phyloP scores from a whole-genome alignment of 2,329 filamentous ascomycete genomes.

The Xylariaceae sp. region DNA sequence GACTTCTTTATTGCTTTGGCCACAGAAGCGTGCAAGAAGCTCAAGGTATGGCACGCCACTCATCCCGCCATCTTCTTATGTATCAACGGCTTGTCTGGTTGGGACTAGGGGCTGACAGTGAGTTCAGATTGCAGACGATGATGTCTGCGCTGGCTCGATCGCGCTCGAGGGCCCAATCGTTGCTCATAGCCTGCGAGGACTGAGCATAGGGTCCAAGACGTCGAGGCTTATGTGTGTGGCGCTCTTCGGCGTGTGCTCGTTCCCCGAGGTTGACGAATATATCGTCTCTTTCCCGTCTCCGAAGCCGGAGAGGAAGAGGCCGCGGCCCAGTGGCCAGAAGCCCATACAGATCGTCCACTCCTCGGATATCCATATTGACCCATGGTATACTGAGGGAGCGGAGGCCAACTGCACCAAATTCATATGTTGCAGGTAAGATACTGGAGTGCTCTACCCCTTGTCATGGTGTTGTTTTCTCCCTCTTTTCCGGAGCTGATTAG shows the following conservation, averaged over 20 bases:
- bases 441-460: background rate
- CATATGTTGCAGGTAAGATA: constrained; percentile 49
- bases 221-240: constrained; percentile 47
- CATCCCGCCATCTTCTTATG: background rate
- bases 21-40: constrained; percentile 23
- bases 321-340: constrained; percentile 37
- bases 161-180: constrained; percentile 48
- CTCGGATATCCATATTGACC: constrained; percentile 56
- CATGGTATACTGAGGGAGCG: constrained; percentile 46
- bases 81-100: too few species aligned
- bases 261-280: constrained; percentile 40
- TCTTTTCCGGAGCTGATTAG: constrained; percentile 4
- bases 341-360: constrained; percentile 53
- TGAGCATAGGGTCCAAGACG: constrained; percentile 40
- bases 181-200: constrained; percentile 41
- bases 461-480: background rate
- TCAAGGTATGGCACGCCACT: constrained; percentile 14
- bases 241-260: constrained; percentile 48
- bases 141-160: constrained; percentile 51
- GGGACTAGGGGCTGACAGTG: background rate
- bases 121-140: constrained; percentile 43
- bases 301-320: constrained; percentile 34
- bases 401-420: constrained; percentile 52
- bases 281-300: constrained; percentile 39
- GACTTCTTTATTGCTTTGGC: constrained; percentile 21